Base-by-base conservation (phyloP, 2,329 filamentous ascomycete genomes). In the Dothistroma pini region DNA sequence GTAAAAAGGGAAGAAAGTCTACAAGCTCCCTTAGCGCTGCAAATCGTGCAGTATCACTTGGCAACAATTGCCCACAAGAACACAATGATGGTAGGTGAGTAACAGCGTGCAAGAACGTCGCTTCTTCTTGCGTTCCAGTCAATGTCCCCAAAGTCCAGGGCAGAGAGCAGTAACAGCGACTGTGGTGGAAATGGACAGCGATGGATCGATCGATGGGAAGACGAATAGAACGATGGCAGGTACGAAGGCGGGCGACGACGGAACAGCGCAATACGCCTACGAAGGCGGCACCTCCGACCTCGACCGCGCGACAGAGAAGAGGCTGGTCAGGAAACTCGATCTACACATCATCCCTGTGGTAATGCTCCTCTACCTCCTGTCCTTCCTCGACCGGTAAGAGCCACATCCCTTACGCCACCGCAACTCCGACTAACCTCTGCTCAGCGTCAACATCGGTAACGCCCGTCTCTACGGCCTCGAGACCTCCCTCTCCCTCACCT, bases 351-450 rank as follows among this genome's bases (percentile, higher is more conserved):
- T 90, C 14, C 88, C 88, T 2, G 77, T 89, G 21, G 79, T 89
- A 8, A 89, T 89, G 84, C 73, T 84, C 7, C 75, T 89, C 16
- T 93, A 93, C 71, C 80, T 92, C 14, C 86, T 92, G 66, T 89
- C 86, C 66, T 93, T 92, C 71, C 76, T 93, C 9, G 89, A 91
- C 71, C 80, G 89, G 25, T 29, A 29, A 6, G 25, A 2, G 3
- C 6, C 6, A 2, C 25, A 29, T 6, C 2, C 25, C 25, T 6
- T 29, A 2, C 25, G 6, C 25, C 6, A 29, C 25, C 25, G 6
- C 6, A 29, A 29, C 25, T 6, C 25, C 25, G 6, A 29, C 25
- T 29, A 3, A 29, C 25, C 25, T 29, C 25, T 29, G 3, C 25
- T 6, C 25, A 29, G 25, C 32, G 66, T 71, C 55, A 70, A 69